Conservation (phyloP, 2,329 filamentous ascomycete genomes). For the Rhytidhysteron rufulum region DNA sequence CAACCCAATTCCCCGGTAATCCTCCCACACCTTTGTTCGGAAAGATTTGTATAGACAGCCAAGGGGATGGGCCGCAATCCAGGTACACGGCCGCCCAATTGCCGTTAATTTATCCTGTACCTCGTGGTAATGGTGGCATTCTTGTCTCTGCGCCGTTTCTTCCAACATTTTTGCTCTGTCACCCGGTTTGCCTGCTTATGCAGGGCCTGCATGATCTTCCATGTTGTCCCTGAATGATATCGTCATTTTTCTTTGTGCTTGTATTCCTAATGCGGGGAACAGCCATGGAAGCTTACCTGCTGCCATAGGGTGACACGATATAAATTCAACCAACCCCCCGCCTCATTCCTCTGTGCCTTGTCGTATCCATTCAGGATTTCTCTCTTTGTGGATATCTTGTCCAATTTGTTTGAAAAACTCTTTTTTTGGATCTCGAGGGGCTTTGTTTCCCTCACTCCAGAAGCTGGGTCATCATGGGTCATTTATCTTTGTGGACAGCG, state of each 20-base stretch:
- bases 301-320: conserved; percentile 6
- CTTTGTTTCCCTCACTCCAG: neutral
- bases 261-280: conserved; percentile 15
- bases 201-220: conserved; percentile 7
- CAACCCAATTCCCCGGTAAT: neutral
- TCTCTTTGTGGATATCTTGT: neutral
- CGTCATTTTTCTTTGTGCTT: conserved; percentile 11
- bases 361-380: neutral
- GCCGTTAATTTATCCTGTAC: no score
- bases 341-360: neutral
- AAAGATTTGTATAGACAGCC: no score
- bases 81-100: no score
- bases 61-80: no score
- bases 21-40: no score
- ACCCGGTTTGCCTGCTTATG: conserved; percentile 15
- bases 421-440: neutral
- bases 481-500: conserved; percentile 17
- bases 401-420: neutral
- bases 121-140: no score
- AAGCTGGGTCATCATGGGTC: conserved; percentile 17
- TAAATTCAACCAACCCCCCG: neutral
- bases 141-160: neutral
- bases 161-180: conserved; percentile 1
- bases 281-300: conserved; percentile 7
- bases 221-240: conserved; percentile 11